phyloP scores from a whole-genome alignment of 169 alveolate genomes.

The Theileria equi region DNA sequence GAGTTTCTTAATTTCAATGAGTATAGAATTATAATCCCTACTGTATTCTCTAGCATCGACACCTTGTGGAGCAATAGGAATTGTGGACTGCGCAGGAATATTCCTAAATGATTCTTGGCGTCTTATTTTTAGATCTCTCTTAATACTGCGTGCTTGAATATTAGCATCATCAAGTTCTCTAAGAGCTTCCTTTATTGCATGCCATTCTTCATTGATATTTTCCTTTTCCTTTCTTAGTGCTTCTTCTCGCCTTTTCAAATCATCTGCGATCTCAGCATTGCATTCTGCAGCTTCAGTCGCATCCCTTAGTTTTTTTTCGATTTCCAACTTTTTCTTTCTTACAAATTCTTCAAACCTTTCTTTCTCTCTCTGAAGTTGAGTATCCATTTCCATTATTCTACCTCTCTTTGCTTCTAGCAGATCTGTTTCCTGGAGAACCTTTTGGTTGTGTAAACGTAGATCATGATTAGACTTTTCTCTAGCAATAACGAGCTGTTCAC shows the following conservation, averaged over 20 bases:
- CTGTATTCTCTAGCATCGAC: no score
- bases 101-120: not conserved
- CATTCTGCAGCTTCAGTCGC: constrained; percentile 40
- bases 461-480: constrained; percentile 39
- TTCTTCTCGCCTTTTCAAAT: constrained; percentile 37
- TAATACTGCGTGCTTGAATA: constrained; percentile 20
- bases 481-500: constrained; percentile 43
- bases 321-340: constrained; percentile 13
- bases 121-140: constrained; percentile 14
- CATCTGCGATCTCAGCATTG: constrained; percentile 43
- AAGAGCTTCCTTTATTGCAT: constrained; percentile 33
- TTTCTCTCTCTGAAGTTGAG: constrained; percentile 13
- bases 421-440: constrained; percentile 34
- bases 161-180: constrained; percentile 35
- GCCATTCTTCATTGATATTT: constrained; percentile 25
- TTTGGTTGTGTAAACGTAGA: constrained; percentile 28
- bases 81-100: no score
- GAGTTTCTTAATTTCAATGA: no score
- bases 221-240: constrained; percentile 37
- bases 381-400: constrained; percentile 44
- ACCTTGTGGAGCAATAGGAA: no score
- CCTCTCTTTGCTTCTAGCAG: constrained; percentile 29
- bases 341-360: constrained; percentile 32
- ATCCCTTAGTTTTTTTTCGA: constrained; percentile 42
- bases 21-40: no score